Evolutionary conservation across 2,329 filamentous ascomycete genomes (phyloP).

Genomic region (Beauveria varroae): DNA sequence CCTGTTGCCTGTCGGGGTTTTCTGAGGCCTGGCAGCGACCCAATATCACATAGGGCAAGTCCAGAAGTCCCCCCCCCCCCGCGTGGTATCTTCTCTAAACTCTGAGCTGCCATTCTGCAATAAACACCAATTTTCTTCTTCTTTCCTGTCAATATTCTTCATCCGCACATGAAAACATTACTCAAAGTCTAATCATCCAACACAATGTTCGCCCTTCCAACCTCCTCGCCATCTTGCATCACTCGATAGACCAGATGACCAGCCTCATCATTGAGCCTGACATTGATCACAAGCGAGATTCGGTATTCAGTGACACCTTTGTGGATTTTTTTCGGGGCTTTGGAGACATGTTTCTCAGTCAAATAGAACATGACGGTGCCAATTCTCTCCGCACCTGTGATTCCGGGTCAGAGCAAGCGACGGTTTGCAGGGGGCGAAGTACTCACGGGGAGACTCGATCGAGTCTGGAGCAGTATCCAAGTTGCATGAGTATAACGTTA

Average conservation of each 20-base stretch:
- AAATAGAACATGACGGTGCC: neutral
- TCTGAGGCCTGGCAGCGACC: too few relatives aligned
- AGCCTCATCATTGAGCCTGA: neutral
- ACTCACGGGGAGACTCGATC: neutral
- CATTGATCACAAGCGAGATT: neutral
- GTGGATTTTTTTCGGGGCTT: neutral
- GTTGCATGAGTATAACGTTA: neutral
- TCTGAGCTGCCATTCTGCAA: too few relatives aligned
- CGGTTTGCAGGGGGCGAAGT: too few relatives aligned
- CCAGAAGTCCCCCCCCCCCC: too few relatives aligned
- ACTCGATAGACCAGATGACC: neutral
- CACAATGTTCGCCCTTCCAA: neutral
- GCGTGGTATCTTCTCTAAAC: too few relatives aligned
- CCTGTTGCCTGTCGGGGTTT: too few relatives aligned
- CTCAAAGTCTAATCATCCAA: neutral
- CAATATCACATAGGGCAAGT: too few relatives aligned
- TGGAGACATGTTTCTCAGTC: neutral
- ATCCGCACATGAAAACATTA: neutral
- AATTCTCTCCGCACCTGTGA: neutral
- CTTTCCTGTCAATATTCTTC: neutral
- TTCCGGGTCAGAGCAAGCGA: neutral
- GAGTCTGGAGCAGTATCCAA: neutral
- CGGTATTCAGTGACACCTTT: neutral
- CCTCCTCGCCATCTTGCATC: neutral
- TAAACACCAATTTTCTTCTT: too few relatives aligned